phyloP scores from a whole-genome alignment of 1,139 yeast species.

The Waltiozyma sp. region DNA sequence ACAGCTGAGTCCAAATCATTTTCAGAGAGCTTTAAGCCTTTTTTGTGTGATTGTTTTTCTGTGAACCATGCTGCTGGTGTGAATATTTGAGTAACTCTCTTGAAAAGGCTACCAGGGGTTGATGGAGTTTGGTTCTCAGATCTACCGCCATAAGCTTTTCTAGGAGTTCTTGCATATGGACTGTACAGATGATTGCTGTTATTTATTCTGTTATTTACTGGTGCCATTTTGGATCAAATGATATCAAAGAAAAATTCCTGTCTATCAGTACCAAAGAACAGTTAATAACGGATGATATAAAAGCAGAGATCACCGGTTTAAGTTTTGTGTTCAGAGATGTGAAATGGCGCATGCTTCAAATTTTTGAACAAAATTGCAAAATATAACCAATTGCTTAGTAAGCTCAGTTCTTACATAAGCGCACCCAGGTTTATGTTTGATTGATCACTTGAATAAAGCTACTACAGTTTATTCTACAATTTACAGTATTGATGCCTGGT shows the following conservation, averaged over 20 bases:
- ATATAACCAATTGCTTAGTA: too few relatives aligned
- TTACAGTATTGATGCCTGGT: too few relatives aligned
- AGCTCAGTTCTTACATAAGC: too few relatives aligned
- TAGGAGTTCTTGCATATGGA: constrained; percentile 11
- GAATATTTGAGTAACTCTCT: constrained; percentile 16
- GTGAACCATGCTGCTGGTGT: constrained; percentile 13
- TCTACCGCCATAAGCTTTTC: constrained; percentile 1
- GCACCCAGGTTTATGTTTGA: too few relatives aligned
- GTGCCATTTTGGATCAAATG: not conserved
- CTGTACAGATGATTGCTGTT: constrained; percentile 6
- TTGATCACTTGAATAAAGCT: too few relatives aligned
- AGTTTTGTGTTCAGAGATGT: not conserved
- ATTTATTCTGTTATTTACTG: not conserved
- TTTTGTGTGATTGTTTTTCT: not conserved
- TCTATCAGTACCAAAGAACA: too few relatives aligned
- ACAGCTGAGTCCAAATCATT: constrained; percentile 1
- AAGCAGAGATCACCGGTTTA: too few relatives aligned
- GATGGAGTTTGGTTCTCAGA: constrained; percentile 2
- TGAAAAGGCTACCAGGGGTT: constrained; percentile 16
- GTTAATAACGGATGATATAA: too few relatives aligned
- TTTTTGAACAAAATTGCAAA: not conserved
- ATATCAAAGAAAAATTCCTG: too few relatives aligned
- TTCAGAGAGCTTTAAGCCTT: constrained; percentile 6
- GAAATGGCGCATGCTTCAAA: not conserved
- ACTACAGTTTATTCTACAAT: too few relatives aligned